Percentiles rank a stretch among this genome's conserved stretches.
These are phyloP conservation scores for Drechmeria coniospora DNA, from an alignment of 2,329 filamentous ascomycete genomes.

Conservation along the genomic window DNA sequence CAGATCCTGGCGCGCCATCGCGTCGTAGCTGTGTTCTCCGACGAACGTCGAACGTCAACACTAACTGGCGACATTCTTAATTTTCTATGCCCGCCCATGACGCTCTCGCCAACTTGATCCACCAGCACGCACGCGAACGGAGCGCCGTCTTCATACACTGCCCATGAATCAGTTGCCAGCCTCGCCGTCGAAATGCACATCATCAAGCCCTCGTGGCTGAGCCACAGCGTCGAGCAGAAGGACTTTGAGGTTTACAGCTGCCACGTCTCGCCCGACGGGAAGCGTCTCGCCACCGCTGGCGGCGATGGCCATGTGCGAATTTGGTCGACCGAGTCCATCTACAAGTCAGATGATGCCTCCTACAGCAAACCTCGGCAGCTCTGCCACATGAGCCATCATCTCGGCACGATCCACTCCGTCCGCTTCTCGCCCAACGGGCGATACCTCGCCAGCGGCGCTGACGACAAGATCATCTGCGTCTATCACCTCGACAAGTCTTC, in stretches of 20 bases:
- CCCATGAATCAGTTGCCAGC: neutral
- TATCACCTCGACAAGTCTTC: constrained; percentile 79
- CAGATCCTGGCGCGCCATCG: too few species aligned
- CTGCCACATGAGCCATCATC: constrained; percentile 95
- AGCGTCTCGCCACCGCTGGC: constrained; percentile 80
- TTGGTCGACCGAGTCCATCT: constrained; percentile 92
- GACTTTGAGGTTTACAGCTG: constrained; percentile 98
- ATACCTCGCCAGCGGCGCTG: constrained; percentile 90
- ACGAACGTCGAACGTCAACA: too few species aligned
- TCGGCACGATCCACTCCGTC: constrained; percentile 92
- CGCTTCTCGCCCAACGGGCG: constrained; percentile 91
- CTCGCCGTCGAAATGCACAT: constrained; percentile 48
- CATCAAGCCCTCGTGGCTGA: constrained; percentile 91
- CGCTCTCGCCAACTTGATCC: too few species aligned
- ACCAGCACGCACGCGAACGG: too few species aligned
- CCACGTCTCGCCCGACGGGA: constrained; percentile 89
- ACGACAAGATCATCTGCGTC: constrained; percentile 97
- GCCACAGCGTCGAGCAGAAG: constrained; percentile 92
- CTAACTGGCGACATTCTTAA: too few species aligned
- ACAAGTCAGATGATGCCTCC: constrained; percentile 56
- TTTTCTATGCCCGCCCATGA: too few species aligned
- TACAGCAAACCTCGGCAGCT: constrained; percentile 78
- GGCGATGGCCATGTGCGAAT: constrained; percentile 96
- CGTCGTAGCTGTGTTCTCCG: too few species aligned
- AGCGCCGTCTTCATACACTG: too few species aligned